These are phyloP conservation scores for Sutorius australiensis DNA, from an alignment of 768 basidiomycete genomes.

Conservation along the genomic window DNA sequence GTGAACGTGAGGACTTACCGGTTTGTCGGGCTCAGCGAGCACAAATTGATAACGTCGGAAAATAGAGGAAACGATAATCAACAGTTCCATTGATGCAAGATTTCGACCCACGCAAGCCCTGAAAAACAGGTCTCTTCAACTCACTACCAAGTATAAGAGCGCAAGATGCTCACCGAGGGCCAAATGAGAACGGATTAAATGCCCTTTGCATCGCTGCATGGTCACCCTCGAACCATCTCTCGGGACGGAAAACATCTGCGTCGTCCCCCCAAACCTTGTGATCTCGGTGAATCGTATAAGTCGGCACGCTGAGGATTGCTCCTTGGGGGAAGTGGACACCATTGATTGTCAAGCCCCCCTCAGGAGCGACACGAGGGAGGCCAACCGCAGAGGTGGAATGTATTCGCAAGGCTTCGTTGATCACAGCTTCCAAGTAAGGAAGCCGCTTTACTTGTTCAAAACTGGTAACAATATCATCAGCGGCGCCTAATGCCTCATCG, in stretches of 20 bases:
- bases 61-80: slow-evolving; percentile 79
- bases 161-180: slow-evolving; percentile 53
- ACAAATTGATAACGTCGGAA: slow-evolving; percentile 73
- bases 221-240: slow-evolving; percentile 80
- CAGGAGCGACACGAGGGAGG: slow-evolving; percentile 73
- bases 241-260: slow-evolving; percentile 68
- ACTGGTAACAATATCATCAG: slow-evolving; percentile 58
- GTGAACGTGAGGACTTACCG: slow-evolving; percentile 38
- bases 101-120: slow-evolving; percentile 86
- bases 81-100: slow-evolving; percentile 72
- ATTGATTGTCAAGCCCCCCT: slow-evolving; percentile 61
- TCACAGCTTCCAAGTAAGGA: slow-evolving; percentile 80
- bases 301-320: slow-evolving; percentile 75
- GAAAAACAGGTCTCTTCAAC: slow-evolving; percentile 1
- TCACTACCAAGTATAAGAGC: background rate
- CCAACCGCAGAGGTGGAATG: slow-evolving; percentile 85
- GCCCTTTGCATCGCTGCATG: slow-evolving; percentile 57
- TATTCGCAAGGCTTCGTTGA: slow-evolving; percentile 80
- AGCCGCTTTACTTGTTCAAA: slow-evolving; percentile 69
- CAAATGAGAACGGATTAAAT: slow-evolving; percentile 85
- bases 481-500: slow-evolving; percentile 51
- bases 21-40: slow-evolving; percentile 53
- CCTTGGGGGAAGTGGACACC: slow-evolving; percentile 63
- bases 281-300: slow-evolving; percentile 80
- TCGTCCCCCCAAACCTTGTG: slow-evolving; percentile 73